Percentiles rank a stretch among this genome's conserved stretches.
Conservation (phyloP, 345 rosid species). For the Arabis hirsuta region DNA sequence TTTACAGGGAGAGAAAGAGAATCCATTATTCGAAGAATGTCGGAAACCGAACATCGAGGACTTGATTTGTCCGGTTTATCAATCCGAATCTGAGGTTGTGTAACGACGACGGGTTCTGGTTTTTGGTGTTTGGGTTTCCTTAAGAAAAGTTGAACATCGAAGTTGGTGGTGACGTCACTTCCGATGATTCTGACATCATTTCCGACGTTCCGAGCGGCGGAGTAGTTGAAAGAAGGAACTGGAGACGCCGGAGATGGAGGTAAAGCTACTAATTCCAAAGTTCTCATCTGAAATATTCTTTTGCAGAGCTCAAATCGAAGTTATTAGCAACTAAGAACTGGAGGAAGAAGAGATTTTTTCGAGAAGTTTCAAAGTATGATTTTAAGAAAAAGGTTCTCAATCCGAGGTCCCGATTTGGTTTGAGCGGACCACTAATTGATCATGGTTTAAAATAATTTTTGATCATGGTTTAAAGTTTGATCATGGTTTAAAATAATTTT, state of each 20-base stretch:
- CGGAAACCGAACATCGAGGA: slow-evolving; percentile 43
- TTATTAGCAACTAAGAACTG: not conserved
- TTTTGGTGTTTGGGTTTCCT: slow-evolving; percentile 41
- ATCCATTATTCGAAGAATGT: slow-evolving; percentile 59
- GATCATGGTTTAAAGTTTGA: too few species aligned
- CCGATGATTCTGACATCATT: slow-evolving; percentile 2
- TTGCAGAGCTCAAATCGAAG: slow-evolving; percentile 5
- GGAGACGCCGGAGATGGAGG: slow-evolving; percentile 29
- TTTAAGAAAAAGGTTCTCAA: too few species aligned
- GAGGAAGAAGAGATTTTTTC: not conserved
- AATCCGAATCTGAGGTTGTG: slow-evolving; percentile 9
- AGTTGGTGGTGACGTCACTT: slow-evolving; percentile 12
- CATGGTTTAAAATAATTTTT: too few species aligned
- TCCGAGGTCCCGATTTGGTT: too few species aligned
- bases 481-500: too few species aligned
- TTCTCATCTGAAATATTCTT: slow-evolving; percentile 27
- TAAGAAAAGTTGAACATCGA: slow-evolving; percentile 32
- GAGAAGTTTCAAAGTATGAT: too few species aligned
- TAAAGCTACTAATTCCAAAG: slow-evolving; percentile 42
- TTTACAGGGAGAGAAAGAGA: slow-evolving; percentile 53
- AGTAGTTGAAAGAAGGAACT: slow-evolving; percentile 18
- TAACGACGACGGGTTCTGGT: slow-evolving; percentile 16
- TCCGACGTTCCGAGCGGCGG: slow-evolving; percentile 13
- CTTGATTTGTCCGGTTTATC: not conserved
- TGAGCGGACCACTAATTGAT: too few species aligned